Evolutionary conservation across 1,284 basidiomycete species (phyloP).

Genomic region (Naganishia albida): DNA sequence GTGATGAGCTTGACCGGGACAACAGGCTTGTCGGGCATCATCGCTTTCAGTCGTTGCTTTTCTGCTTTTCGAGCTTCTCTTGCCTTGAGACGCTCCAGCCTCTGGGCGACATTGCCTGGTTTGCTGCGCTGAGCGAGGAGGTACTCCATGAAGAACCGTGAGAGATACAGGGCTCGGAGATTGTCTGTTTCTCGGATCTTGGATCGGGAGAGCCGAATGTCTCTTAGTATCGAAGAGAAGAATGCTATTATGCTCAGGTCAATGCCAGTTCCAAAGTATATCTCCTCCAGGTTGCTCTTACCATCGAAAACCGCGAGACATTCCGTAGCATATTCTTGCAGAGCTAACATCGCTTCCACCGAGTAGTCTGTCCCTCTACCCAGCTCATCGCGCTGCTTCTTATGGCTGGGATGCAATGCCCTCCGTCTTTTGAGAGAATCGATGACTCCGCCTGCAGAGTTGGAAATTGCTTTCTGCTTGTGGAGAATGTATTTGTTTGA

Average conservation of each 20-base stretch:
- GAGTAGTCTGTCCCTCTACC: slow-evolving; percentile 59
- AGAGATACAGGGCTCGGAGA: slow-evolving; percentile 75
- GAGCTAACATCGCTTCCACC: slow-evolving; percentile 65
- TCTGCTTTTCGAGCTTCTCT: slow-evolving; percentile 56
- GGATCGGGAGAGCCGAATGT: slow-evolving; percentile 83
- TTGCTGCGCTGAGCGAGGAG: slow-evolving; percentile 62
- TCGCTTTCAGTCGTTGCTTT: slow-evolving; percentile 37
- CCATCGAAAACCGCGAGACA: slow-evolving; percentile 63
- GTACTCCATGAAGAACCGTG: slow-evolving; percentile 86
- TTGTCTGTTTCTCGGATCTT: slow-evolving; percentile 90
- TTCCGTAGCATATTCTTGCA: slow-evolving; percentile 68
- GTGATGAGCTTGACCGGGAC: background rate
- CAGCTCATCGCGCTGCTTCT: slow-evolving; percentile 57
- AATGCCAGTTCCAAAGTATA: background rate
- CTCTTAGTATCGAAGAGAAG: slow-evolving; percentile 77
- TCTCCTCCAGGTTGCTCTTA: background rate
- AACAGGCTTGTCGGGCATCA: background rate
- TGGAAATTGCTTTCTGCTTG: slow-evolving; percentile 74
- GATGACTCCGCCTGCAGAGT: slow-evolving; percentile 72
- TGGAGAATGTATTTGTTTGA: slow-evolving; percentile 66
- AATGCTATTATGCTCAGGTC: slow-evolving; percentile 62
- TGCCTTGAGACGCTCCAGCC: slow-evolving; percentile 34
- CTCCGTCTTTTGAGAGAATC: slow-evolving; percentile 74
- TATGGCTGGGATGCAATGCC: slow-evolving; percentile 62
- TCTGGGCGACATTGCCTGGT: slow-evolving; percentile 15